A percentile compares a stretch with the other conserved stretches of the same genome.
These are phyloP conservation scores for Rhizopogon rudus DNA, from an alignment of 768 basidiomycete genomes.

Conservation along the genomic window DNA sequence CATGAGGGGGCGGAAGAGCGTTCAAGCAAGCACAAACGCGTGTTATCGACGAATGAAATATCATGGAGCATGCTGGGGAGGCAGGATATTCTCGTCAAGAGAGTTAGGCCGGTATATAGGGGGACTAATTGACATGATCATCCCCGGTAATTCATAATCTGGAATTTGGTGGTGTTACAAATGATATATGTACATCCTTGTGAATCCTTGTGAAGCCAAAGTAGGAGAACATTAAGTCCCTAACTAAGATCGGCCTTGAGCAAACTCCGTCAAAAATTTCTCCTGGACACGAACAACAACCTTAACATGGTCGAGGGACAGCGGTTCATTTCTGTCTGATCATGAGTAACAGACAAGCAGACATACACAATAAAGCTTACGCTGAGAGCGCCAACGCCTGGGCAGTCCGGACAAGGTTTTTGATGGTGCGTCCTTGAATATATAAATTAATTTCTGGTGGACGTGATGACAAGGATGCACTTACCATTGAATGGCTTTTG, in stretches of 20 bases:
- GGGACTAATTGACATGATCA: conserved; percentile 37
- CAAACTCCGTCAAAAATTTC: conserved; percentile 14
- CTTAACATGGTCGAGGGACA: conserved; percentile 14
- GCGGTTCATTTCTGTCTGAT: conserved; percentile 2
- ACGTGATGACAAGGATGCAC: no score
- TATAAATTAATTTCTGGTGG: no score
- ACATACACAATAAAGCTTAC: conserved; percentile 6
- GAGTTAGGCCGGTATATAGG: conserved; percentile 87
- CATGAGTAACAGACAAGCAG: neutral
- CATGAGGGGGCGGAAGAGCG: conserved; percentile 6
- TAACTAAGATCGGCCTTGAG: neutral
- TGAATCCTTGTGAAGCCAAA: neutral
- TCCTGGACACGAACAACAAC: conserved; percentile 15
- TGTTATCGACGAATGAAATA: conserved; percentile 65
- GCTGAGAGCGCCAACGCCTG: conserved; percentile 16
- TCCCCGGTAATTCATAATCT: no score
- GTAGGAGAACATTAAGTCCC: no score
- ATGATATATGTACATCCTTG: neutral
- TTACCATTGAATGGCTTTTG: no score
- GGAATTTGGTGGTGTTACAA: neutral
- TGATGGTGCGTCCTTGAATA: no score
- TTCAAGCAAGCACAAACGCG: conserved; percentile 12
- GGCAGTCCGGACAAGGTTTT: no score
- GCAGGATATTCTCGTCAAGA: conserved; percentile 85
- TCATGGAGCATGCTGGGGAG: conserved; percentile 83